phyloP scores from a whole-genome alignment of 805 yeast species.

The Lachancea fermentati region DNA sequence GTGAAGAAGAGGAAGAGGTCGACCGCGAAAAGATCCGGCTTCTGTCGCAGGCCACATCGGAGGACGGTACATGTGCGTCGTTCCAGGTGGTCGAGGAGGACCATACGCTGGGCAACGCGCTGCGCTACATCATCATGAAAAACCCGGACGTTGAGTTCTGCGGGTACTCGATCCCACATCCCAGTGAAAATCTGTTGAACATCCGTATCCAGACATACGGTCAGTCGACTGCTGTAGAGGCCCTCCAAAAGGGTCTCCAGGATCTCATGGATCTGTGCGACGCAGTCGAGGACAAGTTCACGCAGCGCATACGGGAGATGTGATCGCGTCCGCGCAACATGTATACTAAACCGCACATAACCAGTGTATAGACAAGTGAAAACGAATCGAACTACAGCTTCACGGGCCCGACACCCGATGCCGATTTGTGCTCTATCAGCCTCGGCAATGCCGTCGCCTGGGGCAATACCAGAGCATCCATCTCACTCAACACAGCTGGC shows the following conservation, averaged over 20 bases:
- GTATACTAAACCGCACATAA: not conserved
- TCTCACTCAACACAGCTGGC: too few relatives aligned
- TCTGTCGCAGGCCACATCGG: slow-evolving; percentile 78
- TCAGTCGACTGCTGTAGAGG: slow-evolving; percentile 79
- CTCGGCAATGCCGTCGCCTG: too few relatives aligned
- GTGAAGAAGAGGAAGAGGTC: slow-evolving; percentile 34
- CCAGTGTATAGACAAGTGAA: not conserved
- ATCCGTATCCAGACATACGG: slow-evolving; percentile 93
- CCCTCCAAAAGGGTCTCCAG: slow-evolving; percentile 84
- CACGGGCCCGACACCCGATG: too few relatives aligned
- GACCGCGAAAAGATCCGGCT: slow-evolving; percentile 52
- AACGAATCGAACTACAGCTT: not conserved
- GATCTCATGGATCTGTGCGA: slow-evolving; percentile 79
- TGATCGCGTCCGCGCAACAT: slow-evolving; percentile 8
- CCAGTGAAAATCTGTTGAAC: slow-evolving; percentile 85
- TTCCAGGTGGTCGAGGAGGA: slow-evolving; percentile 92
- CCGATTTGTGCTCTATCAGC: too few relatives aligned
- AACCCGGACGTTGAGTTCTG: slow-evolving; percentile 98
- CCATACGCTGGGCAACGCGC: slow-evolving; percentile 92
- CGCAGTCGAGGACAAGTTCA: slow-evolving; percentile 73
- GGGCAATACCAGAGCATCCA: too few relatives aligned
- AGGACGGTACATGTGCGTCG: slow-evolving; percentile 91
- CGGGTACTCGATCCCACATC: slow-evolving; percentile 98
- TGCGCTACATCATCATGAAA: slow-evolving; percentile 92
- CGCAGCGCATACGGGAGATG: slow-evolving; percentile 54